Base-by-base conservation (phyloP, 2,329 filamentous ascomycete species). In the Ophiostoma novo-ulmi region DNA sequence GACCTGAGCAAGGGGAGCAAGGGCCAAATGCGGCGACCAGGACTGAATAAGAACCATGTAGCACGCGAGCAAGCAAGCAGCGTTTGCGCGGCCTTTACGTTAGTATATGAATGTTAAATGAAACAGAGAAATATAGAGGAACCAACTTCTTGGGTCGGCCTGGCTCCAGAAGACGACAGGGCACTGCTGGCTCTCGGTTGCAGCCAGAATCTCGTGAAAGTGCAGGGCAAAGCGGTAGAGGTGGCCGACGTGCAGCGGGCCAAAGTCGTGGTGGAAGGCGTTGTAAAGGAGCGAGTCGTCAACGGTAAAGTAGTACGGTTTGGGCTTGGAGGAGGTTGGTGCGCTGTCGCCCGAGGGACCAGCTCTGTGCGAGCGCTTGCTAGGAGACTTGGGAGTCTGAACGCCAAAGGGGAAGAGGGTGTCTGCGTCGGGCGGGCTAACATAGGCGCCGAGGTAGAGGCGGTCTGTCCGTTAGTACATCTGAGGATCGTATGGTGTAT, bases 31-130 rank as follows among this genome's bases (percentile, higher is more conserved):
- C 69, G 95, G 95, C 66, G 95, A 92, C 95, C 95, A 99, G 61
- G 92, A 92, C 82, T 99, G 95, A 76, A 99, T 97, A 74, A 99
- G 83, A 63, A 99, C 94, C 94, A 99, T 98, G 82, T 99, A 99
- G 83, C 93, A 97, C 70, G 95, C 94, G 65, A 99, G 87, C 77
- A 99, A 87, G 79, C 94, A 97, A 38, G 95, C 93, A 67, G 95
- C 93, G 80, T 99, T 99, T 75, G 92, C 92, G 78, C 95, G 90
- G 79, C 91, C 91, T 94, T 17, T 44, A n/a, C 1, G 74, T 77
- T 74, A 77, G 80, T 73, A 75, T 68, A 11, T 3, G 3, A 14
- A 20, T 14, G 3, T 7, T 38, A 44, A 58, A 67, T 11, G 31
- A 22, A 26, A 17, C 11, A 48, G 4, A 61, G 31, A 36, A 14